Percentiles rank a stretch among this genome's conserved stretches.
Conservation (phyloP, 2,329 filamentous ascomycete species). For the Phaeophleospora eucalypticola region DNA sequence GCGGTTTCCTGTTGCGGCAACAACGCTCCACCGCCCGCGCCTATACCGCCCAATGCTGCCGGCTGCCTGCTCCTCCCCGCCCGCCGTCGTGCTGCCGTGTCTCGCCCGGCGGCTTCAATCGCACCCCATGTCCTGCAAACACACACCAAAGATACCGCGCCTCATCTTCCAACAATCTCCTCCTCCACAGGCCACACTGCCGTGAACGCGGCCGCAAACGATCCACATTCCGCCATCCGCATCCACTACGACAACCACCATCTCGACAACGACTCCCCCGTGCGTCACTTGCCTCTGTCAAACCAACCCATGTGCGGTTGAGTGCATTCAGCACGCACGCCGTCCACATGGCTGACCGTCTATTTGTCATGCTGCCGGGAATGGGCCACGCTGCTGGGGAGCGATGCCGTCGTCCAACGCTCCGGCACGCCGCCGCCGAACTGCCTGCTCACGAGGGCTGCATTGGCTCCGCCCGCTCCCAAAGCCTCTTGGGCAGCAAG, state of each 20-base stretch:
- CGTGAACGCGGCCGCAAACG: too few relatives aligned
- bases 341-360: slow-evolving; percentile 19
- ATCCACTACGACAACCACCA: too few relatives aligned
- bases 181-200: too few relatives aligned
- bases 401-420: not conserved
- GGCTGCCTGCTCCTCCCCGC: slow-evolving; percentile 4
- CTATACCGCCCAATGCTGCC: slow-evolving; percentile 7
- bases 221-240: too few relatives aligned
- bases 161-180: too few relatives aligned
- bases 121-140: too few relatives aligned
- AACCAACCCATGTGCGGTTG: slow-evolving; percentile 13
- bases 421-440: not conserved
- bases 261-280: too few relatives aligned
- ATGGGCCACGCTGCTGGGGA: too few relatives aligned
- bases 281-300: too few relatives aligned
- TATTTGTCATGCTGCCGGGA: slow-evolving; percentile 16
- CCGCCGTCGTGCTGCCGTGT: not conserved
- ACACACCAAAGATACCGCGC: too few relatives aligned
- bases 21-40: slow-evolving; percentile 4
- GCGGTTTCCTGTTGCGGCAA: slow-evolving; percentile 2
- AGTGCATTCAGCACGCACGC: slow-evolving; percentile 18
- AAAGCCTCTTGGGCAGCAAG: slow-evolving; percentile 12
- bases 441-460: too few relatives aligned
- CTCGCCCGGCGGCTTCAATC: too few relatives aligned
- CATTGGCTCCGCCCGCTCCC: slow-evolving; percentile 3